Evolutionary conservation across 2,329 filamentous ascomycete species (phyloP).

Genomic region (Neonectria neomacrospora): DNA sequence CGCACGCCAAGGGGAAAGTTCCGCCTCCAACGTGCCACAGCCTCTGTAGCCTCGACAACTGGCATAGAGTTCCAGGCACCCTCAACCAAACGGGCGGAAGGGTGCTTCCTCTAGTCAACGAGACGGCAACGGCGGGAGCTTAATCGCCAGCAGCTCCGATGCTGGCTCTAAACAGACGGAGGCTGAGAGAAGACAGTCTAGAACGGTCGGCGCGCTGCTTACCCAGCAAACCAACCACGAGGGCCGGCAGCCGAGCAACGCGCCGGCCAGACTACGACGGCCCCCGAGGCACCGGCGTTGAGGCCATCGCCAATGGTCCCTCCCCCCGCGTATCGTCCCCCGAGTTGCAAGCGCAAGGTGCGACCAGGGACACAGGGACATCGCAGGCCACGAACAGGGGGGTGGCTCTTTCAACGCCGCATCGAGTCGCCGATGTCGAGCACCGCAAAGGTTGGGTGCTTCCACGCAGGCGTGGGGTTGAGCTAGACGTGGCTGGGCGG

Average conservation of each 20-base stretch:
- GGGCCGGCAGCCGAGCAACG: conserved; percentile 33
- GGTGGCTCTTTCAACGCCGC: conserved; percentile 1
- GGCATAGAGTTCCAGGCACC: neutral
- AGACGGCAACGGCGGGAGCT: conserved; percentile 36
- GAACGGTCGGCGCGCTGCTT: conserved; percentile 32
- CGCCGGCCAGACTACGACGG: conserved; percentile 27
- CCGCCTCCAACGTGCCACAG: neutral
- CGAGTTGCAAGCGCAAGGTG: conserved; percentile 13
- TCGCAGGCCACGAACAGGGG: conserved; percentile 13
- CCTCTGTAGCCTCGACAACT: neutral
- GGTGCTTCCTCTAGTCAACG: neutral
- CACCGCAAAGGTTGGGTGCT: conserved; percentile 28
- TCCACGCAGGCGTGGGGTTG: conserved; percentile 19
- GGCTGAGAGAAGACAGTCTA: neutral
- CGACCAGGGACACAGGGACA: conserved; percentile 13
- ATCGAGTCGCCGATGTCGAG: conserved; percentile 13
- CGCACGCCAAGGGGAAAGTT: neutral
- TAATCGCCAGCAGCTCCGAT: conserved; percentile 12
- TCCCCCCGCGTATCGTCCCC: conserved; percentile 10
- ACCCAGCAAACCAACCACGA: conserved; percentile 14
- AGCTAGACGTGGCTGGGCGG: conserved; percentile 24
- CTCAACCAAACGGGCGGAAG: neutral
- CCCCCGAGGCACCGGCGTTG: conserved; percentile 22
- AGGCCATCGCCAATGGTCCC: conserved; percentile 26
- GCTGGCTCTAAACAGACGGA: neutral